Evolutionary conservation across 768 basidiomycete genomes (phyloP).

Genomic region (Hirschioporus abietinus): DNA sequence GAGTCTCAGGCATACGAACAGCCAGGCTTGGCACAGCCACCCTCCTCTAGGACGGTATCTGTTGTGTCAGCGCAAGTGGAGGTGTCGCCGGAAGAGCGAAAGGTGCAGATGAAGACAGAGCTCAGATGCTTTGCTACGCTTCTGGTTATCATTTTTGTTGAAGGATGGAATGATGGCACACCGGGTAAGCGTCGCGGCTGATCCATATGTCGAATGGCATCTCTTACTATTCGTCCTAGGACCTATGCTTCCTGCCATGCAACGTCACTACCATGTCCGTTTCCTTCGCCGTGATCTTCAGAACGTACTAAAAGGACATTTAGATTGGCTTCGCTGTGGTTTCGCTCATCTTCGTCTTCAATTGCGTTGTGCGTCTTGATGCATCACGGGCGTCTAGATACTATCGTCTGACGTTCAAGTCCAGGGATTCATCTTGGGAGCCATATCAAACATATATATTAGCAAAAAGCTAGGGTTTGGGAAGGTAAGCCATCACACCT

Average conservation of each 20-base stretch:
- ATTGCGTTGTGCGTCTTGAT: background rate
- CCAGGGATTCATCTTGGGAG: slow-evolving; percentile 13
- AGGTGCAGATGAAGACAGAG: background rate
- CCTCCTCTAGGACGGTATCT: no score
- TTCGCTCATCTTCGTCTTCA: slow-evolving; percentile 29
- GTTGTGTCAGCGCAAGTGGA: no score
- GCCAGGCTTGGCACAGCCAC: no score
- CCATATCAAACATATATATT: slow-evolving; percentile 15
- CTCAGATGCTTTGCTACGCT: background rate
- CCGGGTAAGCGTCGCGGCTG: slow-evolving; percentile 16
- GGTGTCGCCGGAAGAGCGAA: background rate
- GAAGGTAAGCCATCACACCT: slow-evolving; percentile 8
- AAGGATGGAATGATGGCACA: slow-evolving; percentile 34
- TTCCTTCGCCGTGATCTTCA: background rate
- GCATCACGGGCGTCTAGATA: no score
- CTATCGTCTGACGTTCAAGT: background rate
- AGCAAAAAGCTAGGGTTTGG: slow-evolving; percentile 14
- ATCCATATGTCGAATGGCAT: background rate
- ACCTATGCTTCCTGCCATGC: slow-evolving; percentile 30
- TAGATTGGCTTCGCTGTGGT: slow-evolving; percentile 24
- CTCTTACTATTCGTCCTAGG: background rate
- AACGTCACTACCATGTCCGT: slow-evolving; percentile 24
- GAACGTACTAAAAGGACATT: background rate
- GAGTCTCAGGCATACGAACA: background rate
- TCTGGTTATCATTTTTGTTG: background rate